These are phyloP conservation scores for Aotearoamyces nothofagi DNA, from an alignment of 2,329 filamentous ascomycete species.

Conservation along the genomic window DNA sequence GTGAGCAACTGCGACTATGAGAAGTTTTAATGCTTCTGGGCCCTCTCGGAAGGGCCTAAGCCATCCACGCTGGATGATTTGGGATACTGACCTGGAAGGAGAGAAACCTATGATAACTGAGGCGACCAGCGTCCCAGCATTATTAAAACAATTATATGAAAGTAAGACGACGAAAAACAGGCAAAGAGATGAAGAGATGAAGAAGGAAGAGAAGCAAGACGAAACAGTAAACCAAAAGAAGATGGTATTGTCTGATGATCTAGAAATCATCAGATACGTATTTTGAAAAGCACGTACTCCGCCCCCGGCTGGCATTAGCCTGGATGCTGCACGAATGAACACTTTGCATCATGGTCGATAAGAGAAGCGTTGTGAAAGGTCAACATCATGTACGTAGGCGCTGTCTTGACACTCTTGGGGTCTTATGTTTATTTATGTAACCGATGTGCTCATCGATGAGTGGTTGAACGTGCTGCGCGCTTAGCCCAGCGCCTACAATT, in stretches of 20 bases:
- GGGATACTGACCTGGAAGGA: slow-evolving; percentile 16
- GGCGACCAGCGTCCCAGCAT: slow-evolving; percentile 21
- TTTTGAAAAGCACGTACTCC: neutral
- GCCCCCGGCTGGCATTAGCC: neutral
- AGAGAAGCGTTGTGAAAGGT: neutral
- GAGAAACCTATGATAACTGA: slow-evolving; percentile 12
- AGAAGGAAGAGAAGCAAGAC: slow-evolving; percentile 11
- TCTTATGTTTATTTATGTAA: neutral
- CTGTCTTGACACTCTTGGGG: slow-evolving; percentile 1
- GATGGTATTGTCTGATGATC: neutral
- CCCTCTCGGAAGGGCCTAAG: no score
- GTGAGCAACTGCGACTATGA: neutral
- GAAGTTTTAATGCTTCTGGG: neutral
- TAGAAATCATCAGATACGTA: neutral
- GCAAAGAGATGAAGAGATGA: slow-evolving; percentile 11
- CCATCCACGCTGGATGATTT: slow-evolving; percentile 2
- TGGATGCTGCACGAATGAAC: neutral
- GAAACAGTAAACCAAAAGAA: neutral
- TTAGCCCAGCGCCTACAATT: no score
- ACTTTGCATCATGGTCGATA: slow-evolving; percentile 1
- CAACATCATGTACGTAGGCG: neutral
- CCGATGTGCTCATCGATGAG: neutral
- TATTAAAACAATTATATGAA: slow-evolving; percentile 15
- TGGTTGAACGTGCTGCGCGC: no score
- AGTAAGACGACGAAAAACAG: slow-evolving; percentile 19